phyloP scores from a whole-genome alignment of 1,284 basidiomycete genomes.

The Marasmius sp. region DNA sequence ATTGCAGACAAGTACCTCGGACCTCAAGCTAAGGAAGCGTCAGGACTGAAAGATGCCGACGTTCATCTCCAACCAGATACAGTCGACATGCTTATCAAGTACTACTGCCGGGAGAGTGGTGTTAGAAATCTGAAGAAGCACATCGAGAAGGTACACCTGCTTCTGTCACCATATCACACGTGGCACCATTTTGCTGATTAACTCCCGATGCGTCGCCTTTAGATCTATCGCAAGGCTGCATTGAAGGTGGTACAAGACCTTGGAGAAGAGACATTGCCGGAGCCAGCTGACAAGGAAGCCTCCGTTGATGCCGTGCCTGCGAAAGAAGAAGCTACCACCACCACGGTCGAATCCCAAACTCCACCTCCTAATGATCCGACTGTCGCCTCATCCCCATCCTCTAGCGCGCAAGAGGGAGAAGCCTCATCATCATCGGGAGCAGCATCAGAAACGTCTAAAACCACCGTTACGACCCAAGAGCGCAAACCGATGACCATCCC shows the following conservation, averaged over 20 bases:
- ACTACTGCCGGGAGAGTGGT: conserved; percentile 96
- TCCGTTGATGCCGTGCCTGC: background rate
- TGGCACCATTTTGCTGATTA: conserved; percentile 6
- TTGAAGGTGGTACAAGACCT: conserved; percentile 91
- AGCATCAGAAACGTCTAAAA: conserved; percentile 17
- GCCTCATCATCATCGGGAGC: background rate
- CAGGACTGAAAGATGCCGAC: conserved; percentile 84
- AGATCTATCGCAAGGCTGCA: conserved; percentile 98
- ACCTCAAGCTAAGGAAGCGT: conserved; percentile 92
- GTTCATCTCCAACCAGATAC: conserved; percentile 77
- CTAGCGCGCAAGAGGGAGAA: conserved; percentile 5
- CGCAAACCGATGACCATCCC: conserved; percentile 86
- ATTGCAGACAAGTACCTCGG: conserved; percentile 93
- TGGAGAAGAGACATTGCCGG: conserved; percentile 87
- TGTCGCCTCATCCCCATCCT: conserved; percentile 7
- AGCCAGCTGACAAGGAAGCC: conserved; percentile 41
- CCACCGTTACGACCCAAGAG: conserved; percentile 72
- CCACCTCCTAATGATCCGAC: conserved; percentile 23
- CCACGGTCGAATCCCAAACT: conserved; percentile 40
- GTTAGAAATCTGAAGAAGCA: conserved; percentile 94
- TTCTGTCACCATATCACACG: background rate
- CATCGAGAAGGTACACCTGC: conserved; percentile 79
- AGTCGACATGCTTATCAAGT: conserved; percentile 91
- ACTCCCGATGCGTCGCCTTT: conserved; percentile 3
- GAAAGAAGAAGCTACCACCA: conserved; percentile 14